Conservation (phyloP, 2,329 filamentous ascomycete species). For the Pseudopyricularia cyperi region DNA sequence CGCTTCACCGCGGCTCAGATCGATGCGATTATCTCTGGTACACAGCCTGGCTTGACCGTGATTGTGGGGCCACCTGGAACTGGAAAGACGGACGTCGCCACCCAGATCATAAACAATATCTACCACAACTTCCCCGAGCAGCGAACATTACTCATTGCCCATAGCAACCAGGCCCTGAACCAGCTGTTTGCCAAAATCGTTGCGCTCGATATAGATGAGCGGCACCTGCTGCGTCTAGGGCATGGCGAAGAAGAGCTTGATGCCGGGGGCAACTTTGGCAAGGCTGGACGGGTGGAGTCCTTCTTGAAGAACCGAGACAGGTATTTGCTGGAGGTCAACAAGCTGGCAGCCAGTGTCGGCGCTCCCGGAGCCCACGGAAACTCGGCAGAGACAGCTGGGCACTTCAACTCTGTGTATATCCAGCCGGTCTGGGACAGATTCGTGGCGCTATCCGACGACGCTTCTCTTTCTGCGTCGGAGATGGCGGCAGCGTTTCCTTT, state of each 20-base stretch:
- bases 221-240: conserved; percentile 81
- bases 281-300: conserved; percentile 86
- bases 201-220: conserved; percentile 88
- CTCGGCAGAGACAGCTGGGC: conserved; percentile 91
- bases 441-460: conserved; percentile 47
- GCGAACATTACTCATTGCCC: conserved; percentile 81
- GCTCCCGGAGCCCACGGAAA: conserved; percentile 91
- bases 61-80: conserved; percentile 93
- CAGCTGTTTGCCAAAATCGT: conserved; percentile 97
- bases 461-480: conserved; percentile 42
- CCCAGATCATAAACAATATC: conserved; percentile 96
- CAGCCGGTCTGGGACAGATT: conserved; percentile 82
- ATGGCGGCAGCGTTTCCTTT: conserved; percentile 75
- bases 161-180: conserved; percentile 96
- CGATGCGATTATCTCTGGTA: conserved; percentile 85
- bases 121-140: conserved; percentile 96
- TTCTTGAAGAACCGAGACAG: conserved; percentile 78
- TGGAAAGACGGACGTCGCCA: conserved; percentile 97
- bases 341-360: conserved; percentile 70
- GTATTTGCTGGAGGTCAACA: conserved; percentile 72
- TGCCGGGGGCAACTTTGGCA: conserved; percentile 79
- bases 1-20: conserved; percentile 87
- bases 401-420: conserved; percentile 90
- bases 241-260: conserved; percentile 92
- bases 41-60: conserved; percentile 85